Base-by-base conservation (phyloP, 1,284 basidiomycete genomes). In the Boletellus sp. region DNA sequence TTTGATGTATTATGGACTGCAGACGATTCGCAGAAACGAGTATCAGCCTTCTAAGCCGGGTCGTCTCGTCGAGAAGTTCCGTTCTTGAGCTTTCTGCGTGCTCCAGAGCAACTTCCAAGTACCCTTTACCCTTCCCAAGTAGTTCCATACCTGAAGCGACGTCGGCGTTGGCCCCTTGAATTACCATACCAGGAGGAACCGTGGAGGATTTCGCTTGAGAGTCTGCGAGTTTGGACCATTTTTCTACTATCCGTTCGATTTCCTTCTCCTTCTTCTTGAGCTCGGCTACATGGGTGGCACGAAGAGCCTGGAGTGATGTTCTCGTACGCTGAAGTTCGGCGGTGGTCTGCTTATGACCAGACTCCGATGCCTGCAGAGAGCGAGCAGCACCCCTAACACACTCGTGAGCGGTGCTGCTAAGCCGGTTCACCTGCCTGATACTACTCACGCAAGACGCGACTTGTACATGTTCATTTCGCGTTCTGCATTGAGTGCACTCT, bases 261-360 rank as follows among this genome's bases (percentile, higher is more conserved):
- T 93, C 91, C 58, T 86, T 84, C 61, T 96, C 91, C 58, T 79
- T 79, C 71, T 85, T 90, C 77, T 88, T 92, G 28, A 89, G 68
- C 62, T 94, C 92, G 35, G 82, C 78, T 62, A 84, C 75, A 57
- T 89, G 80, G 0, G 83, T 79, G 35, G 80, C 74, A 22, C 89
- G 81, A 8, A 89, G 71, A 18, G 79, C 79, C 59, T 87, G 85
- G 7, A 90, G 63, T 0, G 80, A 67, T 1, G 80, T 77, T 39
- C 83, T 79, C 16, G 82, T 82, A 18, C 86, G 82, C 58, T 86
- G 84, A 2, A 90, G 77, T 58, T 91, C 87, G 1, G 73, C 68
- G 2, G 75, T 75, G 0, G 86, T 85, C 57, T 83, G 79, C 58
- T 86, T 90, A 60, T 89, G 86, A 6, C 80, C 76, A 2, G 72